These are phyloP conservation scores for Penicillium corylophilum DNA, from an alignment of 2,329 filamentous ascomycete species.

Conservation along the genomic window DNA sequence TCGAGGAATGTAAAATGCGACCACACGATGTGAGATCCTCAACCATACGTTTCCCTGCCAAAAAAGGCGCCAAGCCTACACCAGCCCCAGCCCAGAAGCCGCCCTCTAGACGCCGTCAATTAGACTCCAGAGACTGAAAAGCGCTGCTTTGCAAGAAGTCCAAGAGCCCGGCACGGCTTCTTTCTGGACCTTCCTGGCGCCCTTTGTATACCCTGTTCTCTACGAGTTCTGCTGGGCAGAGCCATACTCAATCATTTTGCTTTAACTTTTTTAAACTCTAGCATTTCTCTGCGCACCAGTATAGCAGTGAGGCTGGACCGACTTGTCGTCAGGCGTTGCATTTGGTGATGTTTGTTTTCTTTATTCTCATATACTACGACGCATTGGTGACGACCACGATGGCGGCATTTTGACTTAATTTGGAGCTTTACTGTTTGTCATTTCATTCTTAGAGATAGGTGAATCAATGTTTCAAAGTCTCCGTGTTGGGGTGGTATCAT, in stretches of 20 bases:
- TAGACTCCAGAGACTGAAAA: not conserved
- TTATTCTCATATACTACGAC: slow-evolving; percentile 2
- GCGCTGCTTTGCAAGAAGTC: not conserved
- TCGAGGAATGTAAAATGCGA: slow-evolving; percentile 3
- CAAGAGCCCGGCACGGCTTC: not conserved
- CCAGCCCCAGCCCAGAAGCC: not conserved
- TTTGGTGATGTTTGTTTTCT: not conserved
- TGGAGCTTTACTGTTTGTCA: not conserved
- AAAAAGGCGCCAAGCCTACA: not conserved
- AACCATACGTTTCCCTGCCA: not conserved
- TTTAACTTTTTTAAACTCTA: not conserved
- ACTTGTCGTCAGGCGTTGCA: slow-evolving; percentile 1
- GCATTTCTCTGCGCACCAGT: not conserved
- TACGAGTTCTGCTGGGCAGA: slow-evolving; percentile 6
- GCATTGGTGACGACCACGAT: not conserved
- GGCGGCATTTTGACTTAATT: not conserved
- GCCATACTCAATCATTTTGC: not conserved
- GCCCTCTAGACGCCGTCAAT: not conserved
- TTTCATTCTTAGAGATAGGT: not conserved
- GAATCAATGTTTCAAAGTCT: too few species aligned
- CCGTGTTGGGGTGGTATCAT: not conserved
- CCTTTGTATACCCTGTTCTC: not conserved
- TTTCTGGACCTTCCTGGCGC: not conserved
- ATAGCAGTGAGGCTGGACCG: slow-evolving; percentile 7
- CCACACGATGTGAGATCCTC: not conserved